These are phyloP conservation scores for Parafenestella ontariensis DNA, from an alignment of 2,329 filamentous ascomycete species.

Conservation along the genomic window DNA sequence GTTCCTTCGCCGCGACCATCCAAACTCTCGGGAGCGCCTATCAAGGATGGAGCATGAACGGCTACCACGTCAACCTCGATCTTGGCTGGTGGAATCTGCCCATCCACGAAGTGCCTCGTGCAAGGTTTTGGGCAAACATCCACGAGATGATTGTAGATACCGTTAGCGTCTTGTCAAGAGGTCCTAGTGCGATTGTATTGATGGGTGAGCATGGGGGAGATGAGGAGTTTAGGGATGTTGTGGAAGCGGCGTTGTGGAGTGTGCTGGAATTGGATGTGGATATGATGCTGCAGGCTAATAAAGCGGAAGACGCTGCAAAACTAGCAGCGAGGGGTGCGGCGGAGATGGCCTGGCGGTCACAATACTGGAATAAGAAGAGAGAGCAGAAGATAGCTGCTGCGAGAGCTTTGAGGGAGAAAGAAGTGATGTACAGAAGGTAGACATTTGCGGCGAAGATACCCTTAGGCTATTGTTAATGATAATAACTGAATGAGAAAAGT, in stretches of 20 bases:
- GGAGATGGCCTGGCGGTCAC: constrained; percentile 20
- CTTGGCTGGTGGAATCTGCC: constrained; percentile 39
- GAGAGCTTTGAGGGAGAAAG: background rate
- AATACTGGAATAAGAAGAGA: background rate
- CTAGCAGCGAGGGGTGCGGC: constrained; percentile 35
- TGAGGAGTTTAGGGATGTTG: constrained; percentile 28
- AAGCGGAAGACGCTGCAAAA: constrained; percentile 10
- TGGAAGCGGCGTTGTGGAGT: constrained; percentile 29
- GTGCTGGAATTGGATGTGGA: constrained; percentile 27
- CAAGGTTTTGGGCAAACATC: constrained; percentile 31
- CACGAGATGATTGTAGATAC: constrained; percentile 28
- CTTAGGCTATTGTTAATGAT: background rate
- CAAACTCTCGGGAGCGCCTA: constrained; percentile 16
- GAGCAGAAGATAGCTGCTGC: background rate
- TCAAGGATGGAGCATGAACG: constrained; percentile 10
- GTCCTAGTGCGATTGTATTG: constrained; percentile 31
- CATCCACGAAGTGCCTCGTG: constrained; percentile 27
- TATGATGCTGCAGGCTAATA: constrained; percentile 18
- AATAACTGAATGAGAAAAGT: background rate
- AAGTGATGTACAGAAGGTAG: background rate
- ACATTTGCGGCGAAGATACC: background rate
- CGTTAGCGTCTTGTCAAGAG: constrained; percentile 8
- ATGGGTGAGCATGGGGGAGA: constrained; percentile 30
- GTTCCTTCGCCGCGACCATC: constrained; percentile 30
- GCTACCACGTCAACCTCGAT: constrained; percentile 10